These are phyloP conservation scores for Leptomonas pyrrhocoris DNA, from an alignment of 208 protist genomes.

Conservation along the genomic window DNA sequence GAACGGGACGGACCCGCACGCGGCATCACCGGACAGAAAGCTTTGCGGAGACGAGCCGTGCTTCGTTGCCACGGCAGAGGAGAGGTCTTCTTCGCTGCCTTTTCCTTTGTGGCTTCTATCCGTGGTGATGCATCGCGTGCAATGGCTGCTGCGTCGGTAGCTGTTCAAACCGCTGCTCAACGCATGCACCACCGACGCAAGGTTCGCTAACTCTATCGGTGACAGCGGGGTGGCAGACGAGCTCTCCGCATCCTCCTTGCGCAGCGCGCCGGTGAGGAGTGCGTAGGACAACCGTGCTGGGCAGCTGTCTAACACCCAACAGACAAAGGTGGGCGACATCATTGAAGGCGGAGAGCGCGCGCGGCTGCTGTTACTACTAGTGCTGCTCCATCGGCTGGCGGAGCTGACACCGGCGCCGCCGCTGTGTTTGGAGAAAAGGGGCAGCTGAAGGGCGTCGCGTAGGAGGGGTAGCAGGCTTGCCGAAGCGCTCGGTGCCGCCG, in stretches of 20 bases:
- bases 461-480: too few relatives aligned
- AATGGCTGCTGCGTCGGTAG: background rate
- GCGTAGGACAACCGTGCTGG: slow-evolving; percentile 2
- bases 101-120: too few relatives aligned
- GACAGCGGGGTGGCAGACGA: background rate
- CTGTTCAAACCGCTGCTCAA: background rate
- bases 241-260: background rate
- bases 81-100: too few relatives aligned
- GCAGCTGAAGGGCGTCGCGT: too few relatives aligned
- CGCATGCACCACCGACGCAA: background rate
- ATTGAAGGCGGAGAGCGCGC: too few relatives aligned
- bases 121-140: too few relatives aligned
- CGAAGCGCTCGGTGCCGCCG: too few relatives aligned
- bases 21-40: background rate
- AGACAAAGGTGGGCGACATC: slow-evolving; percentile 6
- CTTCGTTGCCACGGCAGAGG: background rate
- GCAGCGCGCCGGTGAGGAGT: slow-evolving; percentile 5
- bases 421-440: too few relatives aligned
- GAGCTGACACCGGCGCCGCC: background rate
- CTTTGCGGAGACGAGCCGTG: background rate
- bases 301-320: slow-evolving; percentile 20
- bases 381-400: background rate
- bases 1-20: background rate
- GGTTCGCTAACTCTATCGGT: background rate
- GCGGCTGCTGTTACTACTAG: background rate